Evolutionary conservation across 2,329 filamentous ascomycete genomes (phyloP).

Genomic region (Fusarium papillatum): DNA sequence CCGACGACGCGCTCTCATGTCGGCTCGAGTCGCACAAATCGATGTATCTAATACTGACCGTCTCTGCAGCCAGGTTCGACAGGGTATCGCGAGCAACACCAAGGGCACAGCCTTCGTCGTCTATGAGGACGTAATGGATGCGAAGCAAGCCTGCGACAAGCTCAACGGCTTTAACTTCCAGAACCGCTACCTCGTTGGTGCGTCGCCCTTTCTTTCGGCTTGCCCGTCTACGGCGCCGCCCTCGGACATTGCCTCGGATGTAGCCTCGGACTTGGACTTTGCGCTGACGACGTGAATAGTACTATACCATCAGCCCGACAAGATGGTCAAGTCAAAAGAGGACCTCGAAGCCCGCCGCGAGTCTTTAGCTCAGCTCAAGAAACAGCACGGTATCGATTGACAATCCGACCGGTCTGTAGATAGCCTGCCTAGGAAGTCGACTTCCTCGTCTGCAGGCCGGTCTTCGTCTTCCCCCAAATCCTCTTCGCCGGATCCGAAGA

Average conservation of each 20-base stretch:
- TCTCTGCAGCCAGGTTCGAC: constrained; percentile 87
- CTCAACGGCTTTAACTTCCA: constrained; percentile 99
- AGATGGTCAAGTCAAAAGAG: constrained; percentile 87
- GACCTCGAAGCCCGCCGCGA: constrained; percentile 95
- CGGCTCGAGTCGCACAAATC: constrained; percentile 12
- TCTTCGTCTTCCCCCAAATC: constrained; percentile 63
- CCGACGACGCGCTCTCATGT: constrained; percentile 16
- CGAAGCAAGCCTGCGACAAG: constrained; percentile 99
- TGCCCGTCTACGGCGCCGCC: not conserved
- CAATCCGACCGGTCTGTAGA: constrained; percentile 79
- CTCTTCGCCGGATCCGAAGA: constrained; percentile 56
- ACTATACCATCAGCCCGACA: constrained; percentile 75
- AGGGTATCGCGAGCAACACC: constrained; percentile 96
- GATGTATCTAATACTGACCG: constrained; percentile 36
- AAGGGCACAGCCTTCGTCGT: constrained; percentile 99
- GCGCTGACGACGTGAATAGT: constrained; percentile 55
- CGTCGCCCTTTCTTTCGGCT: constrained; percentile 52
- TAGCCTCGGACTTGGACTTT: constrained; percentile 2
- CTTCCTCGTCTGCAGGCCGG: constrained; percentile 71
- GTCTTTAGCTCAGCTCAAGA: constrained; percentile 98
- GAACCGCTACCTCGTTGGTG: constrained; percentile 98
- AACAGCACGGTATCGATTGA: constrained; percentile 99
- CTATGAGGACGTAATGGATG: constrained; percentile 99
- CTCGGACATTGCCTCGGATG: constrained; percentile 9
- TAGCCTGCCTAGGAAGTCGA: constrained; percentile 57